phyloP scores from a whole-genome alignment of 23 red algal genomes.

The Gracilaria caudata region DNA sequence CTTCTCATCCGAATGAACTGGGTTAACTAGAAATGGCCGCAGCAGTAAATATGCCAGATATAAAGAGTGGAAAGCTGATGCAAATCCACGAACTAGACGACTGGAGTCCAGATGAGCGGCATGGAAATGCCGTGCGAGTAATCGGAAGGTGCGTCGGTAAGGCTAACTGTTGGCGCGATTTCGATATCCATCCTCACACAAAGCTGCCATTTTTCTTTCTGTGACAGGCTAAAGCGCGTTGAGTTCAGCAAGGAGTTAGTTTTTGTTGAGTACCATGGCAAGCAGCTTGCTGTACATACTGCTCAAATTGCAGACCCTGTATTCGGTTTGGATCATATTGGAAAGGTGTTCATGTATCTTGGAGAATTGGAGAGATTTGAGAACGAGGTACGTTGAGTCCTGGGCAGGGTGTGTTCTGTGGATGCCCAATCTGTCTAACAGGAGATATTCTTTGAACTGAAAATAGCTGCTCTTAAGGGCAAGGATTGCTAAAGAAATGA shows the following conservation, averaged over 20 bases:
- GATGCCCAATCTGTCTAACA: neutral
- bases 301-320: conserved; percentile 7
- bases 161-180: too few relatives aligned
- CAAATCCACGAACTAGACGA: conserved; percentile 42
- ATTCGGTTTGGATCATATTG: conserved; percentile 12
- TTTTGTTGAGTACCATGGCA: conserved; percentile 24
- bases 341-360: conserved; percentile 26
- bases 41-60: conserved; percentile 34
- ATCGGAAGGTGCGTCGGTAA: conserved; percentile 28
- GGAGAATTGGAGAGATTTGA: conserved; percentile 50
- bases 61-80: conserved; percentile 48
- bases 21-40: conserved; percentile 26
- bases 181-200: neutral
- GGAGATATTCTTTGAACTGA: neutral
- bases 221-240: conserved; percentile 26
- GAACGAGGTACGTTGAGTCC: conserved; percentile 20
- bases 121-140: conserved; percentile 39
- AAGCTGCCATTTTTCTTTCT: neutral
- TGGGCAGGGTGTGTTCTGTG: neutral
- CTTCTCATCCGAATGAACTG: too few relatives aligned
- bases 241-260: conserved; percentile 2
- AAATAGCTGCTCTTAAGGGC: conserved; percentile 37
- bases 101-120: conserved; percentile 49
- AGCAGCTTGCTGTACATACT: conserved; percentile 36
- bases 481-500: conserved; percentile 44